phyloP scores from a whole-genome alignment of 1,284 basidiomycete species.

The Leccinum subatratum region DNA sequence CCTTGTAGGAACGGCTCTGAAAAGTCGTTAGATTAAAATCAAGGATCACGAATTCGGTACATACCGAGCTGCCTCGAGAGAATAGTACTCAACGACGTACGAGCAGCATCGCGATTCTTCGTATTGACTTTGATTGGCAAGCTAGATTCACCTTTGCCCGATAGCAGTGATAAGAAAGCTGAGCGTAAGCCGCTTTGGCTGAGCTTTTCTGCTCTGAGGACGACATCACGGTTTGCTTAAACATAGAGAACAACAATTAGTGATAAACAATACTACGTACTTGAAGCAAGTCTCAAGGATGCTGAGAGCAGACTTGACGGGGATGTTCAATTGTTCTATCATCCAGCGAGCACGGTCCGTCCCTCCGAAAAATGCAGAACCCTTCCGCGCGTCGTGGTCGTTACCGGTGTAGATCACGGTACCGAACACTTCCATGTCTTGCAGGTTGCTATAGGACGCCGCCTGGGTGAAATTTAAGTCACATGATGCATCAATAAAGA shows the following conservation, averaged over 20 bases:
- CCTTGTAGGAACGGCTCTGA: neutral
- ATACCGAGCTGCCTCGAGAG: neutral
- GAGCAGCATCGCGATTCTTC: neutral
- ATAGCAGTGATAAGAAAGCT: neutral
- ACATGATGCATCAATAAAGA: neutral
- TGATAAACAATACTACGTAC: neutral
- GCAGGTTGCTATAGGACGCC: neutral
- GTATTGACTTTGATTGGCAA: neutral
- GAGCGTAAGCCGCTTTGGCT: neutral
- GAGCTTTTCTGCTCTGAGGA: too few species aligned
- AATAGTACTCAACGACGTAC: neutral
- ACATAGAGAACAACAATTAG: too few species aligned
- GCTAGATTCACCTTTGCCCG: neutral
- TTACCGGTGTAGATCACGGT: neutral
- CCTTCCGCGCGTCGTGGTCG: neutral
- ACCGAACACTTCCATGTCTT: neutral
- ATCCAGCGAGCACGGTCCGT: neutral
- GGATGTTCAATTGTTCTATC: neutral
- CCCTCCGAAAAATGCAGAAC: neutral
- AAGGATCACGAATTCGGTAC: neutral
- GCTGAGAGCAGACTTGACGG: neutral
- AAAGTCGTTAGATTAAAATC: neutral
- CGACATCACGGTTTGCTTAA: too few species aligned
- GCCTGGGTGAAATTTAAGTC: neutral
- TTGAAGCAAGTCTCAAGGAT: neutral